A percentile compares a stretch with the other conserved stretches of the same genome.
Evolutionary conservation across 176 grass and related monocot species (phyloP).

Genomic region (Oryza meridionalis): DNA sequence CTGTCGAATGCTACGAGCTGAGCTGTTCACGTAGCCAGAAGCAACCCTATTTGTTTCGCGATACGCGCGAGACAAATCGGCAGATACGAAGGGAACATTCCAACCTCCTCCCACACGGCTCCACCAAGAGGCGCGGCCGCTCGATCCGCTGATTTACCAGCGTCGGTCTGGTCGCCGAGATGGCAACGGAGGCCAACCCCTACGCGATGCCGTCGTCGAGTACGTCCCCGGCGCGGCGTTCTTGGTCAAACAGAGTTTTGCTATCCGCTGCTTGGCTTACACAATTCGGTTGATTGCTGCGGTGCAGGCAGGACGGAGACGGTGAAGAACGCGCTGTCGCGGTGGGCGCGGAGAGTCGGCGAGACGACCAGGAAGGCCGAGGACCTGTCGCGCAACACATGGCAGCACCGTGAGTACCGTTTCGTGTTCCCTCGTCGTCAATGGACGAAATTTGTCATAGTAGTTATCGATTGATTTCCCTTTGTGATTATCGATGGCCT

Average conservation of each 20-base stretch:
- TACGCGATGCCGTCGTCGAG: constrained; percentile 57
- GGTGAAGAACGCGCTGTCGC: constrained; percentile 72
- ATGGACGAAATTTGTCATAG: too few species aligned
- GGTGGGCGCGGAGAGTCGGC: constrained; percentile 82
- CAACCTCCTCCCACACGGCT: background rate
- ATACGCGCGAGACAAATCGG: constrained; percentile 30
- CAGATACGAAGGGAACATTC: background rate
- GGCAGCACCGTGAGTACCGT: constrained; percentile 78
- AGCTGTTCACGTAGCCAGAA: constrained; percentile 1
- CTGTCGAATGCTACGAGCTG: background rate
- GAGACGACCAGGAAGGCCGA: constrained; percentile 79
- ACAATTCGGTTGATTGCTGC: background rate
- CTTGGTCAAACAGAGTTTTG: background rate
- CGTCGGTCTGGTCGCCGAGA: background rate
- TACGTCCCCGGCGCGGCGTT: background rate
- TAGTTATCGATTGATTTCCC: too few species aligned
- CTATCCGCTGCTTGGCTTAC: background rate
- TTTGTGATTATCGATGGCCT: background rate
- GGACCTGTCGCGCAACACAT: constrained; percentile 91
- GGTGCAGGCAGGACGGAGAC: constrained; percentile 68
- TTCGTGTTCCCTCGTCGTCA: background rate
- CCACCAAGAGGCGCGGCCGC: background rate
- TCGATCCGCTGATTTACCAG: background rate
- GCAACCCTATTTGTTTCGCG: background rate
- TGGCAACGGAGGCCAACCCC: constrained; percentile 53